phyloP scores from a whole-genome alignment of 441 rosid genomes.

The Eutrema salsugineum region DNA sequence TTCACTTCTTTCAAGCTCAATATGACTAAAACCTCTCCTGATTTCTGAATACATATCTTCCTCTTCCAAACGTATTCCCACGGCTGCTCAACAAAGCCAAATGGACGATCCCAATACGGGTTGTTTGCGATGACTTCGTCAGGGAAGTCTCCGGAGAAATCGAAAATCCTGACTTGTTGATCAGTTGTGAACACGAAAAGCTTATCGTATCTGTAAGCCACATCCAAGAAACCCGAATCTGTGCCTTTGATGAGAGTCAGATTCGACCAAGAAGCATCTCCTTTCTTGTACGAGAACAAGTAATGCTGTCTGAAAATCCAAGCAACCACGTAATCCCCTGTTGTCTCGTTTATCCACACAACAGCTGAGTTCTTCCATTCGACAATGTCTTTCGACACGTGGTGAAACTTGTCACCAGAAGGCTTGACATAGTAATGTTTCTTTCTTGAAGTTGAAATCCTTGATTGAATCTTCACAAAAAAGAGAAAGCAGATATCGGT shows the following conservation, averaged over 20 bases:
- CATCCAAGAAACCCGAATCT: not conserved
- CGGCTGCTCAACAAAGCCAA: not conserved
- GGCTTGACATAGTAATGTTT: not conserved
- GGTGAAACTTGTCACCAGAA: not conserved
- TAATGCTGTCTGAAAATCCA: not conserved
- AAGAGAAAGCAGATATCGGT: too few species aligned
- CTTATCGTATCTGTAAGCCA: not conserved
- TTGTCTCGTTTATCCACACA: conserved; percentile 10
- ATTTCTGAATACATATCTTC: not conserved
- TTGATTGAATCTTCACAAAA: too few species aligned
- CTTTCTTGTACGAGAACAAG: not conserved
- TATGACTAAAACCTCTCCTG: conserved; percentile 13
- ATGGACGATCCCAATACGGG: not conserved
- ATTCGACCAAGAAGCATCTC: not conserved
- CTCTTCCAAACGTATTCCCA: conserved; percentile 11
- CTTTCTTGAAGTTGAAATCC: too few species aligned
- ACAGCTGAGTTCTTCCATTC: conserved; percentile 4
- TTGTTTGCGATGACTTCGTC: not conserved
- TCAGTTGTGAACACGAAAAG: conserved; percentile 1
- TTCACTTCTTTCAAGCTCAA: not conserved
- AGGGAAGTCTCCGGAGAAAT: not conserved
- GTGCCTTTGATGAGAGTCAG: not conserved
- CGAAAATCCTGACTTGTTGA: not conserved
- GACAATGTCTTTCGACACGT: too few species aligned
- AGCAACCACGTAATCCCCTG: not conserved